Evolutionary conservation across 805 yeast species (phyloP), one percentile per base, ranked within the genome.

Genomic region (Yarrowia sp.): DNA sequence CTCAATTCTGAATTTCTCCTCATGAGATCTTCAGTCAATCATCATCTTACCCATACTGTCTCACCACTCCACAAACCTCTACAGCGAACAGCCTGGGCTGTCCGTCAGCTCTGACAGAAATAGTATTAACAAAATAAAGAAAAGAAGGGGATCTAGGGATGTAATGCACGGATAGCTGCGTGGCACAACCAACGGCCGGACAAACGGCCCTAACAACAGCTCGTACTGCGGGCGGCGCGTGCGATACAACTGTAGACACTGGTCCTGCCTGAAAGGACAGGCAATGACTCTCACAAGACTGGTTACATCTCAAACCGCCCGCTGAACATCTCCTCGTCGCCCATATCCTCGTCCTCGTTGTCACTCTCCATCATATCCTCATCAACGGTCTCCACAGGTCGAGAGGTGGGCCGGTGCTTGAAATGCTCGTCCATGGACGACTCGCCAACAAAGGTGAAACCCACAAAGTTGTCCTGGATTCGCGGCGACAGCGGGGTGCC

Each of bases 401-500:
- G 36, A 16, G 65, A 48, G 22, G 36, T 33, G 21, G 64, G 51
- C 16, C 52, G 67, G 44, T 46, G 65, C 46, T 61, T 61, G 70
- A 88, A 88, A 76, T 89, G 89, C 70, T 92, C 97, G 71, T 92
- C 96, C 81, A 93, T 86, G 32, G 96, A 84, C 26, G 96, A 88
- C 68, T 90, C 98, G 75, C 92, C 97, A 56, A 93, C 98, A 76
- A 89, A 95, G 0, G 99, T 95, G 76, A 95, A 95, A 0, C 99
- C 99, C 71, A 90, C 91, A 78, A 95, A 95, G 74, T 92, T 92
- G 62, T 95, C 98, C 78, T 95, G 99, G 71, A 93, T 86, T 0
- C 96, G 97, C 3, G 97, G 97, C 10, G 96, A 87, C 68, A 95
- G 79, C 33, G 98, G 98, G 4, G 97, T 89, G 26, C 85, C 79